Conservation (phyloP, 768 basidiomycete genomes). For the Boletus sensibilis region DNA sequence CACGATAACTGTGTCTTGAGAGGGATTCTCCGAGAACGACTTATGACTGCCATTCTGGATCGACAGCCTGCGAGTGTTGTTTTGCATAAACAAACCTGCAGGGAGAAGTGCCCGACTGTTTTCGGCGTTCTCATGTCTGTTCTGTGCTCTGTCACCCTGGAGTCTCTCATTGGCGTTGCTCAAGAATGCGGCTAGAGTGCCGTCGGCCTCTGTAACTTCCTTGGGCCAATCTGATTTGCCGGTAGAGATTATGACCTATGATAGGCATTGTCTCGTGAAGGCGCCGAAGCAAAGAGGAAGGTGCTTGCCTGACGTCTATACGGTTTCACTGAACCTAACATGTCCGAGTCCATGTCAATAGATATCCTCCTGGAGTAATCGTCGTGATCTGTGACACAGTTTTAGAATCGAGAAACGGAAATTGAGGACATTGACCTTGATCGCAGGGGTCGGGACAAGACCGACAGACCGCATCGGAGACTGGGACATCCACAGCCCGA, state of each 20-base stretch:
- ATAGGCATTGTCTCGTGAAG: background rate
- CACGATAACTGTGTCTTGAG: conserved; percentile 77
- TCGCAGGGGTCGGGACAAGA: conserved; percentile 78
- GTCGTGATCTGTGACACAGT: conserved; percentile 54
- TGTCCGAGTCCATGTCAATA: conserved; percentile 73
- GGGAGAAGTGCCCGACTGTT: conserved; percentile 12
- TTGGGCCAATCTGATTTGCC: conserved; percentile 87
- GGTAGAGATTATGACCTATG: conserved; percentile 83
- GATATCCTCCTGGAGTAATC: conserved; percentile 72
- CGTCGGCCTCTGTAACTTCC: conserved; percentile 70
- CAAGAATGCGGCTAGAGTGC: conserved; percentile 68
- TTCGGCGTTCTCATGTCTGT: background rate
- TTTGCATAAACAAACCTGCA: conserved; percentile 57
- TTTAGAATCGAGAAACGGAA: conserved; percentile 29
- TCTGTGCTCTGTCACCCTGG: conserved; percentile 2
- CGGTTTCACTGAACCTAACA: conserved; percentile 85
- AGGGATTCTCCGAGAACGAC: conserved; percentile 57
- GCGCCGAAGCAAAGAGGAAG: background rate
- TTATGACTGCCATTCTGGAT: conserved; percentile 84
- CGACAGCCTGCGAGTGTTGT: conserved; percentile 56
- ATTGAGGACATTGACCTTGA: conserved; percentile 43
- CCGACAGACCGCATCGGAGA: conserved; percentile 66
- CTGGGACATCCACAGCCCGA: conserved; percentile 57
- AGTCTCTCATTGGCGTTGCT: conserved; percentile 20
- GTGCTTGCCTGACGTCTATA: conserved; percentile 75